Percentiles rank a stretch among this genome's conserved stretches.
Conservation (phyloP, 768 basidiomycete species). For the Boletus vinaceobasis region DNA sequence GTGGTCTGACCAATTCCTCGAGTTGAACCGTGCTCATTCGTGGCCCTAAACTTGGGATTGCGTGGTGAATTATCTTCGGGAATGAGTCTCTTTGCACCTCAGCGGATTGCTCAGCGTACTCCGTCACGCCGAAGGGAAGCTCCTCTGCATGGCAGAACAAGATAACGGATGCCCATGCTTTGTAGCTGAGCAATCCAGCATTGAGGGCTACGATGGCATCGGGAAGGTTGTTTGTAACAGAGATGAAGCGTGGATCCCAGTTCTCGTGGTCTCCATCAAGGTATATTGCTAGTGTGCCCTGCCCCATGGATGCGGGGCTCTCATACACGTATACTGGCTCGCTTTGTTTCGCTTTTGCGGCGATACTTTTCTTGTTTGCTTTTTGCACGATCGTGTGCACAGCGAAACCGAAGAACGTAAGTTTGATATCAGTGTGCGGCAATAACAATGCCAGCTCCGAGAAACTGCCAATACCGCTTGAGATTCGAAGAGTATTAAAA, state of each 20-base stretch:
- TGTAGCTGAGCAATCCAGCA: constrained; percentile 38
- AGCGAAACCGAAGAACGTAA: constrained; percentile 39
- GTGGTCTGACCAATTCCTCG: constrained; percentile 22
- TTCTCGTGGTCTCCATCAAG: constrained; percentile 30
- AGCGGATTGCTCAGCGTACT: constrained; percentile 37
- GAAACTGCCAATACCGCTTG: constrained; percentile 31
- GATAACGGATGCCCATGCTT: constrained; percentile 37
- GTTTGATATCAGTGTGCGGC: constrained; percentile 43
- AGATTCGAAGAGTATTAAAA: not conserved
- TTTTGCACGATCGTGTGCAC: constrained; percentile 31
- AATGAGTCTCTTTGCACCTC: constrained; percentile 30
- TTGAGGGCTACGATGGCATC: constrained; percentile 43
- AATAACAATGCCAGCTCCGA: constrained; percentile 44
- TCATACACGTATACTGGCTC: constrained; percentile 35
- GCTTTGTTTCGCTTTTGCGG: constrained; percentile 27
- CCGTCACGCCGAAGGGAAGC: constrained; percentile 33
- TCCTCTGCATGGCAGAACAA: constrained; percentile 28
- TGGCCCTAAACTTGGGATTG: constrained; percentile 23
- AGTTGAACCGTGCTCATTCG: constrained; percentile 21
- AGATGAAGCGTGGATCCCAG: constrained; percentile 24
- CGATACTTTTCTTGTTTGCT: constrained; percentile 31
- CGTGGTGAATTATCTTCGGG: constrained; percentile 28
- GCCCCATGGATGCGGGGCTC: constrained; percentile 36
- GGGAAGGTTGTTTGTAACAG: constrained; percentile 24
- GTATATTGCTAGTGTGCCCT: constrained; percentile 37